Evolutionary conservation across 164 flowering plant genomes (phyloP).

Genomic region (Saururus chinensis): DNA sequence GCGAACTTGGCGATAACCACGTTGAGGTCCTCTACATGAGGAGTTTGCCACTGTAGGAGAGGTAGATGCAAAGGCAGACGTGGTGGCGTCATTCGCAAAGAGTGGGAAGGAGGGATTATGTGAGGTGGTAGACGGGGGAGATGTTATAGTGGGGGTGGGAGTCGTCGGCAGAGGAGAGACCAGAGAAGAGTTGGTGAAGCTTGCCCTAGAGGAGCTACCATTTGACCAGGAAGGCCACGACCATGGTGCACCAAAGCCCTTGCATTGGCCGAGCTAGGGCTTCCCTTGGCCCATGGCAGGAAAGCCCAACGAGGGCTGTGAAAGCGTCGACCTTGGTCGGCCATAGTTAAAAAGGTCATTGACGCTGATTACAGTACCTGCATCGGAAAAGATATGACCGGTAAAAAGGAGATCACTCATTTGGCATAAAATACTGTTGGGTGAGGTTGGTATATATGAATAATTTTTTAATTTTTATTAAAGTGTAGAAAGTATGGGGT

Average conservation of each 20-base stretch:
- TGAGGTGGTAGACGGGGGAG: conserved; percentile 26
- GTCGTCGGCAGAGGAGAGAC: conserved; percentile 36
- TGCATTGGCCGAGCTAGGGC: conserved; percentile 25
- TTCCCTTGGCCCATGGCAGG: conserved; percentile 8
- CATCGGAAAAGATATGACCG: no score
- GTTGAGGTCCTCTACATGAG: conserved; percentile 94
- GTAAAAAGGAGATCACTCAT: no score
- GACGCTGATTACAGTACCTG: no score
- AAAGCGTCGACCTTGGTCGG: no score
- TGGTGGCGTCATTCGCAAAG: conserved; percentile 42
- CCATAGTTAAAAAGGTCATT: no score
- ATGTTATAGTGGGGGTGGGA: conserved; percentile 28
- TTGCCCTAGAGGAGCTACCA: conserved; percentile 61
- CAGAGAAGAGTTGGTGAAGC: conserved; percentile 63
- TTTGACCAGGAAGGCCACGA: conserved; percentile 54
- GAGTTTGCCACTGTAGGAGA: conserved; percentile 78
- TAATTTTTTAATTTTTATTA: no score
- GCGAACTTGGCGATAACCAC: conserved; percentile 40
- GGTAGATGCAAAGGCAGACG: conserved; percentile 46
- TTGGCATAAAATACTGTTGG: no score
- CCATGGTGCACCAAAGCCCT: no score
- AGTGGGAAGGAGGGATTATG: conserved; percentile 14
- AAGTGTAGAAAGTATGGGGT: no score
- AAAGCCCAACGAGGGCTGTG: no score
- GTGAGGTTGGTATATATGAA: no score